phyloP scores from a whole-genome alignment of 768 basidiomycete species.

The Pulveroboletus ravenelii region DNA sequence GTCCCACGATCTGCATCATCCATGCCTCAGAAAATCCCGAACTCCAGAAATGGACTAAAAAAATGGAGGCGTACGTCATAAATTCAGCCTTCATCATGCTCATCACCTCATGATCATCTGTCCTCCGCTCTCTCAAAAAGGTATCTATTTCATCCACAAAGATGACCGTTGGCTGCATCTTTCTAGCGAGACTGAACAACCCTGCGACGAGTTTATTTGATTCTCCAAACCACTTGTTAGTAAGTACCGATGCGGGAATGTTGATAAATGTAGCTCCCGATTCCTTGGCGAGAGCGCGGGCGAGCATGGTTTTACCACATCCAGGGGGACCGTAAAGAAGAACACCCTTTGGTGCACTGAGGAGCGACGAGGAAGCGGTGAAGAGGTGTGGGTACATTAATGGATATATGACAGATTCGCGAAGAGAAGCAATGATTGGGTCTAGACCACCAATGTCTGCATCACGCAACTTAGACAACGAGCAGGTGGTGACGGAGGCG shows the following conservation, averaged over 20 bases:
- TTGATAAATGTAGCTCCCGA: conserved; percentile 96
- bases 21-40: not conserved
- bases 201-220: conserved; percentile 94
- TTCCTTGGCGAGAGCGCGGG: conserved; percentile 96
- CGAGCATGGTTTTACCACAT: conserved; percentile 99
- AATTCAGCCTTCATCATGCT: conserved; percentile 98
- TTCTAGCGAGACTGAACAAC: conserved; percentile 88
- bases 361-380: conserved; percentile 70
- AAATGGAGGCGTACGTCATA: conserved; percentile 63
- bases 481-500: not conserved
- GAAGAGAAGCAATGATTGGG: conserved; percentile 79
- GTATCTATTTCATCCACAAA: conserved; percentile 99
- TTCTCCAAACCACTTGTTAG: conserved; percentile 84
- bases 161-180: conserved; percentile 92
- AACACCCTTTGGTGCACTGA: conserved; percentile 93
- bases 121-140: conserved; percentile 82
- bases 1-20: conserved; percentile 76
- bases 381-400: conserved; percentile 89
- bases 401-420: conserved; percentile 95
- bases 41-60: conserved; percentile 3
- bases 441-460: conserved; percentile 92
- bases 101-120: conserved; percentile 93
- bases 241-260: conserved; percentile 67
- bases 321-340: conserved; percentile 95
- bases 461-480: not conserved